phyloP scores from a whole-genome alignment of 441 rosid species.

The Populus hybrid region DNA sequence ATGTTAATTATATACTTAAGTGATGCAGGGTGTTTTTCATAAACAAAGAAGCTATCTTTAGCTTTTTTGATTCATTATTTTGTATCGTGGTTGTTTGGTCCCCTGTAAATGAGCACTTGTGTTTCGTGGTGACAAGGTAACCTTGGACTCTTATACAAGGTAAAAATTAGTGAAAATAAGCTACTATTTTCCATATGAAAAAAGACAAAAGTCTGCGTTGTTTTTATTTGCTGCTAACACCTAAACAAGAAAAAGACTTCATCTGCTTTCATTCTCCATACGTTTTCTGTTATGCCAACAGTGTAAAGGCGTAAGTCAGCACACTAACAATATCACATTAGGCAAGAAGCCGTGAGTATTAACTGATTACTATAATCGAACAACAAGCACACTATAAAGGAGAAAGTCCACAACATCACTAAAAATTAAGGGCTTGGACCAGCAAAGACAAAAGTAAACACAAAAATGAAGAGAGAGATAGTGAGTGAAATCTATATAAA shows the following conservation, averaged over 20 bases:
- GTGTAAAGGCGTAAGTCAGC: background rate
- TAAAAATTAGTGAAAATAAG: background rate
- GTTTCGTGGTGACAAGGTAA: background rate
- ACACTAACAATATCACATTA: background rate
- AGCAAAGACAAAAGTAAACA: background rate
- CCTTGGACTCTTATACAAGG: background rate
- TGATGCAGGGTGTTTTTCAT: background rate
- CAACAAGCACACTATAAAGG: background rate
- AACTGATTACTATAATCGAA: background rate
- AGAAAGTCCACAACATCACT: background rate
- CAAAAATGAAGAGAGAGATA: background rate
- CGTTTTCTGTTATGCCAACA: background rate
- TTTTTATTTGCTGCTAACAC: background rate
- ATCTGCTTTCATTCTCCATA: background rate
- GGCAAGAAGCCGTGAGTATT: background rate
- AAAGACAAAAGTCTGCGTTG: background rate
- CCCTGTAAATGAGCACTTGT: background rate
- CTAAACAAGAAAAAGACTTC: background rate
- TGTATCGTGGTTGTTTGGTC: background rate
- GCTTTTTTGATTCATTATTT: background rate
- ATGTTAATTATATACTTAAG: background rate
- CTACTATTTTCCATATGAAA: background rate
- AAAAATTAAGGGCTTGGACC: background rate
- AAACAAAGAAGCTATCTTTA: background rate
- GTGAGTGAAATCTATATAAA: background rate